Evolutionary conservation across 2,329 filamentous ascomycete genomes (phyloP), one percentile per base, ranked within the genome.

Genomic region (Neopestalotiopsis sp.): DNA sequence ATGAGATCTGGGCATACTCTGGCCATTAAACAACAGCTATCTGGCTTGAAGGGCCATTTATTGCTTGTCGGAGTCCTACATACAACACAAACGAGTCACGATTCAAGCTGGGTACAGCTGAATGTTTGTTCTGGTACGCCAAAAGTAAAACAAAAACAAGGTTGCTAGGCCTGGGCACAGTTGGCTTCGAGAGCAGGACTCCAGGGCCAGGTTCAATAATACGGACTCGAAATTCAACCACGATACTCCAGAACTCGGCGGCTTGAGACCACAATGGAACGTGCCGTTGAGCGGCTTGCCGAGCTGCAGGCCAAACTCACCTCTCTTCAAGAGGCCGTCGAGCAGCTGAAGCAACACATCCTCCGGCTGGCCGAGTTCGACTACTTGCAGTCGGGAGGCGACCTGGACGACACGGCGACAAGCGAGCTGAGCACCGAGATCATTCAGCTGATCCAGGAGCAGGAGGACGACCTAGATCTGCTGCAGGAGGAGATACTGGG

Each of bases 401-500:
- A 82, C 65, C 83, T 85, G 24, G 87, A 87, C 64, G 83, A 83
- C 69, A 86, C 86, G 71, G 84, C 86, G 45, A 89, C 91, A 68
- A 79, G 91, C 24, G 94, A 97, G 81, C 87, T 98, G 42, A 89
- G 90, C 72, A 86, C 89, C 28, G 94, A 98, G 79, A 97, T 98
- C 71, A 90, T 92, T 73, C 90, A 93, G 75, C 88, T 88, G 20
- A 81, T 98, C 70, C 91, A 93, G 74, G 91, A 93, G 68, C 89
- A 92, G 64, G 91, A 97, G 74, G 94, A 97, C 71, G 94, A 97
- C 69, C 88, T 96, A 72, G 95, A 97, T 79, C 81, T 96, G 20
- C 78, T 98, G 42, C 85, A 85, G 62, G 94, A 96, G 77, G 94
- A 97, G 75, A 86, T 94, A 34, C 88, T 92, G 70, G 94, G 94